Evolutionary conservation across 2,329 filamentous ascomycete species (phyloP), one percentile per base, ranked within the genome.

Genomic region (Cyclaneusma minus): DNA sequence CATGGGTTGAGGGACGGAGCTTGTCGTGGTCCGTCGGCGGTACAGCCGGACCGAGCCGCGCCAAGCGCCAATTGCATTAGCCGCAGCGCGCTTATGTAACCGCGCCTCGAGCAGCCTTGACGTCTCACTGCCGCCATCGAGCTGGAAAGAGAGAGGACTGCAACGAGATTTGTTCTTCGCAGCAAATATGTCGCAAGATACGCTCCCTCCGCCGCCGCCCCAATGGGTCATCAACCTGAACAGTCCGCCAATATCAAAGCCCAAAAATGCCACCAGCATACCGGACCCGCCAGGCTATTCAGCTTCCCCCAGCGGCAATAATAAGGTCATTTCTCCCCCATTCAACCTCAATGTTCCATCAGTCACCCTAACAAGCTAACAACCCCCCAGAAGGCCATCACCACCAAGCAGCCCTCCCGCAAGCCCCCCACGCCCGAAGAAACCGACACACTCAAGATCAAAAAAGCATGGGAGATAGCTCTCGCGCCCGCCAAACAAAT

Each of bases 391-490:
- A 44, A 51, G 40, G 41, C 55, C 46, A 37, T 51, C 50, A 28
- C 32, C 22, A 35, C 48, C 42, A 43, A 45, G 40, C 46, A 48
- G 45, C 51, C 34, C 37, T 62, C 50, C 31, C 71, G 77, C 40
- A 71, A 77, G 43, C 60, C 75, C 33, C 77, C 78, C 16, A 76
- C 78, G 2, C 54, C 75, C 38, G 79, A 79, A 43, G 85, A 95
- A 55, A 94, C 85, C 65, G 87, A 95, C 51, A 84, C 78, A 13
- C 63, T 98, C 36, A 95, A 95, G 62, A 61, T 98, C 43, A 98
- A 98, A 58, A 98, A 98, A 54, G 89, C 89, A 0, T 98, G 89
- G 89, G 89, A 98, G 54, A 69, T 98, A 22, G 87, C 89, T 21
- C 70, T 98, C 24, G 87, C 78, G 3, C 89, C 89, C 1, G 77